phyloP scores from a whole-genome alignment of 164 flowering plant species.

The Liriodendron chinense region DNA sequence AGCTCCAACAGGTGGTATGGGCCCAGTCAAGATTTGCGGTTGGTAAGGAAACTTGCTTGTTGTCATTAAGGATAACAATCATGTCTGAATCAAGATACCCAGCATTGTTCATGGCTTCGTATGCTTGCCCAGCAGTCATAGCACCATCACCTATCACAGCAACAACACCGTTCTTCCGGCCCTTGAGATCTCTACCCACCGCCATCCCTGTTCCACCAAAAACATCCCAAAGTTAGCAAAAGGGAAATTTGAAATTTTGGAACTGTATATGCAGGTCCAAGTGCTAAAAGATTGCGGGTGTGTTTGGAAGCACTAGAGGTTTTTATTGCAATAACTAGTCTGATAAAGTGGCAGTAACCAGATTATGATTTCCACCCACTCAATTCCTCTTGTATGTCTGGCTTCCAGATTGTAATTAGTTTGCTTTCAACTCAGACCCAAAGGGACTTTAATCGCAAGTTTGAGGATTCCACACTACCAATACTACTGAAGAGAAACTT shows the following conservation, averaged over 20 bases:
- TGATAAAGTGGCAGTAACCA: neutral
- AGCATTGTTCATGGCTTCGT: conserved; percentile 98
- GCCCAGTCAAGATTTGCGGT: conserved; percentile 94
- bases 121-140: conserved; percentile 99
- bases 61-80: conserved; percentile 96
- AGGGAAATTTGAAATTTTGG: neutral
- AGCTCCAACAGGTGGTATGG: conserved; percentile 92
- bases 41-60: conserved; percentile 93
- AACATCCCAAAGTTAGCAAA: conserved; percentile 7
- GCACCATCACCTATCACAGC: conserved; percentile 98
- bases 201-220: conserved; percentile 76
- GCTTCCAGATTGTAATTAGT: neutral
- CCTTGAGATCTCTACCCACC: conserved; percentile 90
- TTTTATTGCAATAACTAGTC: no score
- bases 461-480: neutral
- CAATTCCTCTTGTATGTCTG: neutral
- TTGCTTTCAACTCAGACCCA: neutral
- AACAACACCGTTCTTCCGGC: conserved; percentile 72
- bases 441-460: neutral
- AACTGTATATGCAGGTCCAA: neutral
- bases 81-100: conserved; percentile 95
- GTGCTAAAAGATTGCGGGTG: neutral
- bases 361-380: neutral
- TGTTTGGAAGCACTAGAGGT: neutral
- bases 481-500: neutral